A percentile compares a stretch with the other conserved stretches of the same genome.
These are phyloP conservation scores for Agaricus subrufescens DNA, from an alignment of 768 basidiomycete genomes.

Conservation along the genomic window DNA sequence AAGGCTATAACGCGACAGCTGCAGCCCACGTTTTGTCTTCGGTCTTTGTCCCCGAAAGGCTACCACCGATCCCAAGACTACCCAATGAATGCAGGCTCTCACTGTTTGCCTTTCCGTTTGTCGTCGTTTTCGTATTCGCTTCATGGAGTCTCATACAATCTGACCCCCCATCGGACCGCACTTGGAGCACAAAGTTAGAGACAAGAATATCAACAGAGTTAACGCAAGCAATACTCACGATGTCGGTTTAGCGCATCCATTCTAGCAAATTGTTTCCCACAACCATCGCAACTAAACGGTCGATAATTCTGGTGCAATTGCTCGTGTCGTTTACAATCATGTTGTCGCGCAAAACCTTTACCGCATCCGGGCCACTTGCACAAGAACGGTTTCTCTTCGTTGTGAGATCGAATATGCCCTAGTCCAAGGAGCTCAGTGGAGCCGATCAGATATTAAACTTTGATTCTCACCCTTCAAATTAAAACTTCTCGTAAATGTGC, in stretches of 20 bases:
- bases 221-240: constrained; percentile 46
- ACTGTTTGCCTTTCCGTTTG: background rate
- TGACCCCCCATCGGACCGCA: constrained; percentile 25
- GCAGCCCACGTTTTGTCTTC: background rate
- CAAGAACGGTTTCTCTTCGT: constrained; percentile 91
- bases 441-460: background rate
- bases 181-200: background rate
- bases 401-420: constrained; percentile 94
- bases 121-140: background rate
- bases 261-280: constrained; percentile 87
- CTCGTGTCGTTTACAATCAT: constrained; percentile 96
- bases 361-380: constrained; percentile 94
- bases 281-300: constrained; percentile 91
- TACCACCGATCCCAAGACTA: constrained; percentile 1
- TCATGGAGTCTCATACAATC: constrained; percentile 23
- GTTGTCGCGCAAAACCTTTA: constrained; percentile 91
- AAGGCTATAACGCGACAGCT: constrained; percentile 3
- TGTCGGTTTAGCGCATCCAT: constrained; percentile 95
- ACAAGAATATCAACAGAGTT: background rate
- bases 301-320: constrained; percentile 90
- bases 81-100: background rate
- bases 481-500: constrained; percentile 89
- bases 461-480: constrained; percentile 74
- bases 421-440: constrained; percentile 9
- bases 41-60: background rate